These are phyloP conservation scores for Scutellaria minor DNA, from an alignment of 257 asterid species.

Conservation along the genomic window DNA sequence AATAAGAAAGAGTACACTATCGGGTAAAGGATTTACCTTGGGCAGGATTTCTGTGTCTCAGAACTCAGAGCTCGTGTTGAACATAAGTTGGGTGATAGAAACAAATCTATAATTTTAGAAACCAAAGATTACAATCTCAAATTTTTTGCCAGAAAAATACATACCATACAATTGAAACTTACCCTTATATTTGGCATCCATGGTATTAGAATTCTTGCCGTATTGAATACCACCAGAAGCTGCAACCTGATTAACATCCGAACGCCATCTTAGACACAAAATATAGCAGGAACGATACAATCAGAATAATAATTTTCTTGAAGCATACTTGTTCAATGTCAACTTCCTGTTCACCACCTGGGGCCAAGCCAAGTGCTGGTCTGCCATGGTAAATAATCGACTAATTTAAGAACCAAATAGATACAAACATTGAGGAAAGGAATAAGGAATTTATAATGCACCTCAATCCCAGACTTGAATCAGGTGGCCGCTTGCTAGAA, in stretches of 20 bases:
- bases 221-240: slow-evolving; percentile 31
- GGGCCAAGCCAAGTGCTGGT: slow-evolving; percentile 6
- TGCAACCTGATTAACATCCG: slow-evolving; percentile 35
- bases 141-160: slow-evolving; percentile 1
- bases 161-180: slow-evolving; percentile 16
- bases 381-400: slow-evolving; percentile 32
- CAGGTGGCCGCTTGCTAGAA: slow-evolving; percentile 37
- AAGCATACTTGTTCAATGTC: slow-evolving; percentile 37
- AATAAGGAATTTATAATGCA: slow-evolving; percentile 28
- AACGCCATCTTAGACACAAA: slow-evolving; percentile 3
- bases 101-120: slow-evolving; percentile 47
- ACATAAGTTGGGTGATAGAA: slow-evolving; percentile 42
- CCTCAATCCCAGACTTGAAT: slow-evolving; percentile 28
- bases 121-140: slow-evolving; percentile 17
- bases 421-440: background rate
- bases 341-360: slow-evolving; percentile 32
- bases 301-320: slow-evolving; percentile 10
- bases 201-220: slow-evolving; percentile 30
- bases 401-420: slow-evolving; percentile 22
- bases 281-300: background rate
- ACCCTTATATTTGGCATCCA: slow-evolving; percentile 46
- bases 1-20: background rate
- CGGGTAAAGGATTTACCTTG: slow-evolving; percentile 35
- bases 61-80: slow-evolving; percentile 39
- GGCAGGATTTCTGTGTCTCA: slow-evolving; percentile 40